These are phyloP conservation scores for Eucalyptus viminalis DNA, from an alignment of 345 rosid genomes.

Conservation along the genomic window DNA sequence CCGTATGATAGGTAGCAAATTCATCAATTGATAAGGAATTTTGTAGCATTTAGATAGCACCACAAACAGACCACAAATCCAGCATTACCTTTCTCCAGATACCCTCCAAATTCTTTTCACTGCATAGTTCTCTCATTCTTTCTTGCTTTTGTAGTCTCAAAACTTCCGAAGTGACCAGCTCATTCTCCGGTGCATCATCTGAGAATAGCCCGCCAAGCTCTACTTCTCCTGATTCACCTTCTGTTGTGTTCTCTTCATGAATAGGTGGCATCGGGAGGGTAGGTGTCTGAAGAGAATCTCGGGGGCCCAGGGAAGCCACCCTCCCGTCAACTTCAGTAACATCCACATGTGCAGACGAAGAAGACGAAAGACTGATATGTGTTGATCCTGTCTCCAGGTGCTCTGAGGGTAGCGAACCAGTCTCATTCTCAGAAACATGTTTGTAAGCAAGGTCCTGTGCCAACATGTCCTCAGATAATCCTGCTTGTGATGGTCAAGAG, in stretches of 20 bases:
- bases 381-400: slow-evolving; percentile 2
- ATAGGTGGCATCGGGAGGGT: background rate
- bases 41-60: background rate
- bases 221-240: slow-evolving; percentile 34
- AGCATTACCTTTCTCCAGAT: slow-evolving; percentile 84
- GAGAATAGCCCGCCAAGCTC: slow-evolving; percentile 62
- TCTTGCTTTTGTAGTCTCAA: slow-evolving; percentile 56
- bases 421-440: background rate
- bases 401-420: background rate
- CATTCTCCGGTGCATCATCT: slow-evolving; percentile 34
- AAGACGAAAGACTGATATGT: slow-evolving; percentile 1
- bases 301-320: slow-evolving; percentile 13
- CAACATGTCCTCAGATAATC: slow-evolving; percentile 57
- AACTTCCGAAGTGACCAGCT: slow-evolving; percentile 31
- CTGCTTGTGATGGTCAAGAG: slow-evolving; percentile 33
- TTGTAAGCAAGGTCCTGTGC: slow-evolving; percentile 43
- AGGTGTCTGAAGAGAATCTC: slow-evolving; percentile 15
- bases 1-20: background rate
- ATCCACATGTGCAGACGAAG: slow-evolving; percentile 3
- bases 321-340: slow-evolving; percentile 9
- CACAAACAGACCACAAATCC: background rate
- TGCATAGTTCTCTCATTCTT: slow-evolving; percentile 43
- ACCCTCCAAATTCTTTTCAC: slow-evolving; percentile 63
- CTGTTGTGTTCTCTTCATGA: slow-evolving; percentile 5
- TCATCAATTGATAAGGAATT: background rate